These are phyloP conservation scores for Heterobasidion occidentale DNA, from an alignment of 1,284 basidiomycete species.

Conservation along the genomic window DNA sequence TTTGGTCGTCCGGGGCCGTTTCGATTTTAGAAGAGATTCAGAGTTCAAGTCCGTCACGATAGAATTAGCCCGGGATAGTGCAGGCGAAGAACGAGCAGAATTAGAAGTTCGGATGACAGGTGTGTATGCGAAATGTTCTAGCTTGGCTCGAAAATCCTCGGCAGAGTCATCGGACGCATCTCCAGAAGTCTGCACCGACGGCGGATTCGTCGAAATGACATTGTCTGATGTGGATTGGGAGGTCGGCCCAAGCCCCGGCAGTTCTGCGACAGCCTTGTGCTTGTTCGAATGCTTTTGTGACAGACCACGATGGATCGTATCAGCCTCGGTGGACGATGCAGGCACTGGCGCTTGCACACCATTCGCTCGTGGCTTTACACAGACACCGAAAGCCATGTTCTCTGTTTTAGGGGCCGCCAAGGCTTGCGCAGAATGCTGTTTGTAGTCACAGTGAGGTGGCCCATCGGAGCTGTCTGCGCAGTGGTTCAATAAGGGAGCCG, in stretches of 20 bases:
- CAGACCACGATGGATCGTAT: background rate
- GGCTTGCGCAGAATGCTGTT: too few relatives aligned
- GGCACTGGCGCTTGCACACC: background rate
- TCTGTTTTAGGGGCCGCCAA: too few relatives aligned
- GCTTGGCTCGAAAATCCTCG: constrained; percentile 1
- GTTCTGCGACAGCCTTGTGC: too few relatives aligned
- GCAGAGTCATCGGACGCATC: background rate
- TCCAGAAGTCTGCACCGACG: too few relatives aligned
- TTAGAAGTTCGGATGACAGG: background rate
- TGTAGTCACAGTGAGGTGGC: too few relatives aligned
- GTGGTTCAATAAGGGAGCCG: background rate
- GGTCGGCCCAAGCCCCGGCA: too few relatives aligned
- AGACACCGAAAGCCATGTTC: too few relatives aligned
- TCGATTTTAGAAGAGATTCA: background rate
- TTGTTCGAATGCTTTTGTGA: background rate
- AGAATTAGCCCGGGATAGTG: background rate
- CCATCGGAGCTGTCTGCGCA: too few relatives aligned
- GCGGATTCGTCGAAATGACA: too few relatives aligned
- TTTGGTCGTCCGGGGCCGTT: constrained; percentile 1
- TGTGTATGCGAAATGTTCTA: constrained; percentile 8
- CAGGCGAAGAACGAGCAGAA: background rate
- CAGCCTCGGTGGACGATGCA: background rate
- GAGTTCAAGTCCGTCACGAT: background rate
- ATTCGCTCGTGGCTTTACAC: too few relatives aligned
- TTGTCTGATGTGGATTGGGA: too few relatives aligned